Percentiles rank a stretch among this genome's conserved stretches.
phyloP scores from a whole-genome alignment of 768 basidiomycete species.

The Tricholoma flavovirens region DNA sequence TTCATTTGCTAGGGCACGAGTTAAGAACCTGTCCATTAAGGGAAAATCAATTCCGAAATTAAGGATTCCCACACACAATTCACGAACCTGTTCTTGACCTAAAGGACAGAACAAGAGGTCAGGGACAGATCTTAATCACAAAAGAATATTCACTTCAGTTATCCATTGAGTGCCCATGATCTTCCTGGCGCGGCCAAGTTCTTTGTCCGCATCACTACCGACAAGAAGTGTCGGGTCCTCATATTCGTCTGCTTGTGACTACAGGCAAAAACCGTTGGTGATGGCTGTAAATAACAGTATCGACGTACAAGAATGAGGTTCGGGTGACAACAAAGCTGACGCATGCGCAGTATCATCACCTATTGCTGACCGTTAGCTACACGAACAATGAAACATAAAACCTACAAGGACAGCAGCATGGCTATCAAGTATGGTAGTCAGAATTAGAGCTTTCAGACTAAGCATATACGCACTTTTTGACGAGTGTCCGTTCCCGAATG shows the following conservation, averaged over 20 bases:
- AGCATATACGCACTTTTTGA: slow-evolving; percentile 56
- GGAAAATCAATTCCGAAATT: not conserved
- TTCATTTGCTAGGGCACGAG: slow-evolving; percentile 40
- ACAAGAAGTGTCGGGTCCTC: slow-evolving; percentile 48
- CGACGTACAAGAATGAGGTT: slow-evolving; percentile 55
- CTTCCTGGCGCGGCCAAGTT: slow-evolving; percentile 53
- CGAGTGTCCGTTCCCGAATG: slow-evolving; percentile 54
- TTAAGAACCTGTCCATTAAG: slow-evolving; percentile 33
- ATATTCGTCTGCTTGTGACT: slow-evolving; percentile 39
- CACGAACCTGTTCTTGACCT: slow-evolving; percentile 33
- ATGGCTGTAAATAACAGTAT: not conserved
- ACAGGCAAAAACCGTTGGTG: not conserved
- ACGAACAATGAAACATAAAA: not conserved
- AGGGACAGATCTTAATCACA: not conserved
- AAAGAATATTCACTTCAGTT: slow-evolving; percentile 22
- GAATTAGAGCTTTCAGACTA: not conserved
- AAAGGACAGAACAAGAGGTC: not conserved
- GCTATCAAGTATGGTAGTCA: slow-evolving; percentile 21
- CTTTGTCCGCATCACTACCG: slow-evolving; percentile 45
- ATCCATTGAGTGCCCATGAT: slow-evolving; percentile 39
- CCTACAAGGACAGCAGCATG: slow-evolving; percentile 43
- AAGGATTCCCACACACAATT: not conserved
- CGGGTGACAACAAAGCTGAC: slow-evolving; percentile 72
- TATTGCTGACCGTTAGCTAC: slow-evolving; percentile 16
- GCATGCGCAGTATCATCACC: slow-evolving; percentile 70